Evolutionary conservation across 345 rosid species (phyloP).

Genomic region (Euphorbia tirucalli): DNA sequence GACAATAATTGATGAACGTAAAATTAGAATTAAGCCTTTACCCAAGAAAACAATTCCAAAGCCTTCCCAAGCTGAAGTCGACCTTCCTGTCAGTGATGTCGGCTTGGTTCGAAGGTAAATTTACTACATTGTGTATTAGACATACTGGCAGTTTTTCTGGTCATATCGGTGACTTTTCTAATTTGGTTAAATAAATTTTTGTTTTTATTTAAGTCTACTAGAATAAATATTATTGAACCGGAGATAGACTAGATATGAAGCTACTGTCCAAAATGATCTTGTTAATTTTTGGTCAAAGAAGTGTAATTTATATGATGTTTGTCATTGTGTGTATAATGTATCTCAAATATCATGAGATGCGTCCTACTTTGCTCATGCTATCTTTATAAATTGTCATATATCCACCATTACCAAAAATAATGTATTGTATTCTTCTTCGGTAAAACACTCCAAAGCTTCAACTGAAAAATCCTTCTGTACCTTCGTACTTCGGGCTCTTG

Average conservation of each 20-base stretch:
- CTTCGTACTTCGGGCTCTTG: too few species aligned
- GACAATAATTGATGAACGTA: conserved; percentile 89
- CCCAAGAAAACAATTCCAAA: conserved; percentile 63
- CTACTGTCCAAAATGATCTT: not conserved
- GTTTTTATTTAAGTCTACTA: not conserved
- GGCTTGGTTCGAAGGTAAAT: conserved; percentile 85
- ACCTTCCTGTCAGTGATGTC: conserved; percentile 67
- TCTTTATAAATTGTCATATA: not conserved
- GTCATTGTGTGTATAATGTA: not conserved
- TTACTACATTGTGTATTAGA: not conserved
- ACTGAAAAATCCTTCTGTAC: too few species aligned
- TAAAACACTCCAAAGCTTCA: too few species aligned
- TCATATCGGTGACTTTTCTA: not conserved
- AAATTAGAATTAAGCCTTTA: conserved; percentile 87
- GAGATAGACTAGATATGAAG: not conserved
- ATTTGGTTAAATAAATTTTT: not conserved
- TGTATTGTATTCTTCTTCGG: not conserved
- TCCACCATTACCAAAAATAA: not conserved
- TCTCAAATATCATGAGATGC: not conserved
- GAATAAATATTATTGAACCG: not conserved
- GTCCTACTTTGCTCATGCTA: not conserved
- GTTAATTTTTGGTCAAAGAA: not conserved
- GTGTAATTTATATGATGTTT: not conserved
- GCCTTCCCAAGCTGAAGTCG: conserved; percentile 56
- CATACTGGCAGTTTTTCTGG: not conserved